Evolutionary conservation across 805 yeast species (phyloP), one percentile per base, ranked within the genome.

Genomic region (Candida berthetii): DNA sequence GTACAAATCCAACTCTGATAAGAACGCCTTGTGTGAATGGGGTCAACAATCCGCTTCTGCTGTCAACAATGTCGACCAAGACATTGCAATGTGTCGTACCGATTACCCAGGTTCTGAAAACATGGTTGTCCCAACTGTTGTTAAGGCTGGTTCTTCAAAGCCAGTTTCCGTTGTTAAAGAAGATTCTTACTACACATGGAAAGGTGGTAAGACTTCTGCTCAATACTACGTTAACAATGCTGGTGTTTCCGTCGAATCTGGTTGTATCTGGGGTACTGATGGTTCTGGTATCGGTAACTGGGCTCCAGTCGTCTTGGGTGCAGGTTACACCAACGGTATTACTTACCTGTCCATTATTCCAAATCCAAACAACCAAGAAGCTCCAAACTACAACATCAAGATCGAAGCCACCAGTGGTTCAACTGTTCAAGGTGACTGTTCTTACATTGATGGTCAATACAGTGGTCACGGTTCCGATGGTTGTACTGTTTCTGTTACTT

Each of bases 21-120:
- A 76, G 43, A 68, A 78, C 55, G 68, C 78, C 69, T 76, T 91
- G 58, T 91, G 99, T 75, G 86, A 74, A 60, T 85, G 95, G 91
- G 98, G 96, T 60, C 66, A 60, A 29, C 71, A 78, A 42, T 64
- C 82, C 40, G 95, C 95, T 38, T 59, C 65, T 40, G 90, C 85
- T 53, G 83, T 73, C 44, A 78, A 80, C 55, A 71, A 85, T 53
- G 66, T 86, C 45, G 59, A 64, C 50, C 61, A 82, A 45, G 73
- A 74, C 40, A 89, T 91, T 55, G 90, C 98, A 45, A 68, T 93
- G 58, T 93, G 99, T 78, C 85, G 97, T 74, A 91, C 99, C 48
- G 99, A 91, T 66, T 91, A 91, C 79, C 99, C 99, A 60, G 99
- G 99, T 72, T 83, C 96, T 50, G 99, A 91, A 74, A 89, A 89